Percentiles rank a stretch among this genome's conserved stretches.
Evolutionary conservation across 208 protist genomes (phyloP).

Genomic region (Vickermania spadyakhi): DNA sequence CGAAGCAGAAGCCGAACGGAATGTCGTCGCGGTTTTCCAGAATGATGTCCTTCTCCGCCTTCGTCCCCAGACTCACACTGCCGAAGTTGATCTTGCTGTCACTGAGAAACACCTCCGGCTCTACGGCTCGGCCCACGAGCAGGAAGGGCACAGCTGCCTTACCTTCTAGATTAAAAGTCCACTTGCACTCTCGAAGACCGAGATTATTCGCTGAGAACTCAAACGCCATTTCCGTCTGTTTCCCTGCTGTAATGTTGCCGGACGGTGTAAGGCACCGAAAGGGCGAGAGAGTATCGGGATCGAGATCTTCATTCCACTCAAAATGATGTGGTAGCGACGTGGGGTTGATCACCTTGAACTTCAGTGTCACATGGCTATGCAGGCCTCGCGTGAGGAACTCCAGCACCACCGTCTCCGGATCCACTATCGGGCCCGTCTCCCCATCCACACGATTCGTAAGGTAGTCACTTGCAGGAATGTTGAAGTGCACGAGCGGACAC

Average conservation of each 20-base stretch:
- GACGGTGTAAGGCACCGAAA: slow-evolving; percentile 88
- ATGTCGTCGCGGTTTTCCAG: slow-evolving; percentile 93
- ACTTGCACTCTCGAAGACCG: slow-evolving; percentile 78
- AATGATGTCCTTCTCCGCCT: slow-evolving; percentile 58
- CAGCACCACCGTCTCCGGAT: slow-evolving; percentile 62
- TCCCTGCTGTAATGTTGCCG: slow-evolving; percentile 77
- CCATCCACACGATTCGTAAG: slow-evolving; percentile 60
- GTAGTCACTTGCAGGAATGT: slow-evolving; percentile 86
- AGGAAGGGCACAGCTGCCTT: slow-evolving; percentile 88
- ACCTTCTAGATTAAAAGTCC: slow-evolving; percentile 88
- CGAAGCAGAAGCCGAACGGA: slow-evolving; percentile 91
- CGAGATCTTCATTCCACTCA: slow-evolving; percentile 78
- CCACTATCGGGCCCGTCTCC: slow-evolving; percentile 18
- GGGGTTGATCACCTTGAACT: slow-evolving; percentile 95
- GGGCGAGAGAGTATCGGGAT: slow-evolving; percentile 25
- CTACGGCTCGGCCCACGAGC: slow-evolving; percentile 88
- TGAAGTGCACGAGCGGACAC: slow-evolving; percentile 96
- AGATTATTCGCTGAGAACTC: slow-evolving; percentile 90
- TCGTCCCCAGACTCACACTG: slow-evolving; percentile 74
- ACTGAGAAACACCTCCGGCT: slow-evolving; percentile 91
- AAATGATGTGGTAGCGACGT: slow-evolving; percentile 88
- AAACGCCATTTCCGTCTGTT: slow-evolving; percentile 92
- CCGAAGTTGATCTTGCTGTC: slow-evolving; percentile 89
- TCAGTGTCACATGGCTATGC: slow-evolving; percentile 73
- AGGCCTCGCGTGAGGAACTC: slow-evolving; percentile 90